Evolutionary conservation across 2,329 filamentous ascomycete species (phyloP), one percentile per base, ranked within the genome.

Genomic region (Colletotrichum spinosum): DNA sequence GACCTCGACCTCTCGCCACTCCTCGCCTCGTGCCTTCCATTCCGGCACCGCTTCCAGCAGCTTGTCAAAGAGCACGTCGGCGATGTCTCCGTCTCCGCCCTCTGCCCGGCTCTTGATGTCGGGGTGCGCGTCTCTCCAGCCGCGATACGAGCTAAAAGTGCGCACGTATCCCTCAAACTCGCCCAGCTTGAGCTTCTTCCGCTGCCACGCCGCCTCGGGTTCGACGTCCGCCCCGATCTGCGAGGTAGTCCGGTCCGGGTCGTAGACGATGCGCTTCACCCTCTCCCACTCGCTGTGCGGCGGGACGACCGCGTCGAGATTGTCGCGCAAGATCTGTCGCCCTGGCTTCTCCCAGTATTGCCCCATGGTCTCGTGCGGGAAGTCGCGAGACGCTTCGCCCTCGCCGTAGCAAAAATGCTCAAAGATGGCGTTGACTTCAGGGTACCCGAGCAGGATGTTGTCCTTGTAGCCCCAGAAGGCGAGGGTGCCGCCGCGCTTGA

Each of bases 391-490:
- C 11, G 80, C 78, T 38, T 84, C 80, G 38, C 77, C 80, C 13
- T 79, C 72, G 7, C 81, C 83, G 76, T 89, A 89, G 65, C 83
- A 81, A 69, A 86, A 90, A 35, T 77, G 74, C 70, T 86, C 78
- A 71, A 90, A 79, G 33, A 90, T 79, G 49, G 73, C 72, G 33
- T 84, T 88, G 13, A 86, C 86, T 39, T 72, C 70, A 7, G 84
- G 81, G 68, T 81, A 81, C 25, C 85, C 83, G 13, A 88, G 75
- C 55, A 91, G 81, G 39, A 88, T 79, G 71, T 86, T 87, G 74
- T 91, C 88, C 70, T 86, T 88, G 74, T 91, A 91, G 2, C 87
- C 88, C 86, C 85, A 90, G 72, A 89, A 88, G 0, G 87, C 87
- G n/a, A 91, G 70, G 0, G 85, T 86, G 13, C 87, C 88, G 12